phyloP scores from a whole-genome alignment of 148 eudicot genomes.

The Chenopodium quinoa region DNA sequence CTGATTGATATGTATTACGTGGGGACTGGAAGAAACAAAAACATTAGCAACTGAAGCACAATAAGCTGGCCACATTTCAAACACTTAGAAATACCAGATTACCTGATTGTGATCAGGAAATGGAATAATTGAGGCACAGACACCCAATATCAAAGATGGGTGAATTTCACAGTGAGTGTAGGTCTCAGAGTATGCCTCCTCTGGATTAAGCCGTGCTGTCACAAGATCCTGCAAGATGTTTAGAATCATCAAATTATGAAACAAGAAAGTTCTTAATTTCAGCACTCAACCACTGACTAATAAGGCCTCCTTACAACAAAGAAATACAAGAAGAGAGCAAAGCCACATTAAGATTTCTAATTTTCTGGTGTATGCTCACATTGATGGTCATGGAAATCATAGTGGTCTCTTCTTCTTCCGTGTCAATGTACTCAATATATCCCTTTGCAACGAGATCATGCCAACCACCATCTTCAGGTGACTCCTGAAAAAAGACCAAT shows the following conservation, averaged over 20 bases:
- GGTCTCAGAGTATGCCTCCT: constrained; percentile 88
- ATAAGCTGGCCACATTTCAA: not conserved
- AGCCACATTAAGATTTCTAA: not conserved
- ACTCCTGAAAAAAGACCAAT: constrained; percentile 52
- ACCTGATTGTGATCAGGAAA: constrained; percentile 99
- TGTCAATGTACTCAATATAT: constrained; percentile 86
- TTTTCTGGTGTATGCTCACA: constrained; percentile 41
- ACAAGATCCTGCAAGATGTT: constrained; percentile 68
- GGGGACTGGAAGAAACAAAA: constrained; percentile 62
- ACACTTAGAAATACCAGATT: constrained; percentile 8
- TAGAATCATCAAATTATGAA: not conserved
- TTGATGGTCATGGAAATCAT: constrained; percentile 99
- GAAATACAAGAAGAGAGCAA: not conserved
- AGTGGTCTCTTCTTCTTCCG: constrained; percentile 99
- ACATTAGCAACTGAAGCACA: constrained; percentile 22
- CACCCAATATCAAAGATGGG: constrained; percentile 93
- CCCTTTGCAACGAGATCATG: constrained; percentile 92
- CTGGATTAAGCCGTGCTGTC: constrained; percentile 72
- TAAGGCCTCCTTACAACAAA: not conserved
- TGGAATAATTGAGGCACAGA: constrained; percentile 98
- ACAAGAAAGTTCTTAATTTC: not conserved
- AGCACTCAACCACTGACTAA: not conserved
- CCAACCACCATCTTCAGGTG: constrained; percentile 96
- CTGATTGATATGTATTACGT: constrained; percentile 99
- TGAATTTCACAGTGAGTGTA: constrained; percentile 99